phyloP scores from a whole-genome alignment of 352 stramenopile species.

The Phytophthora sojae region DNA sequence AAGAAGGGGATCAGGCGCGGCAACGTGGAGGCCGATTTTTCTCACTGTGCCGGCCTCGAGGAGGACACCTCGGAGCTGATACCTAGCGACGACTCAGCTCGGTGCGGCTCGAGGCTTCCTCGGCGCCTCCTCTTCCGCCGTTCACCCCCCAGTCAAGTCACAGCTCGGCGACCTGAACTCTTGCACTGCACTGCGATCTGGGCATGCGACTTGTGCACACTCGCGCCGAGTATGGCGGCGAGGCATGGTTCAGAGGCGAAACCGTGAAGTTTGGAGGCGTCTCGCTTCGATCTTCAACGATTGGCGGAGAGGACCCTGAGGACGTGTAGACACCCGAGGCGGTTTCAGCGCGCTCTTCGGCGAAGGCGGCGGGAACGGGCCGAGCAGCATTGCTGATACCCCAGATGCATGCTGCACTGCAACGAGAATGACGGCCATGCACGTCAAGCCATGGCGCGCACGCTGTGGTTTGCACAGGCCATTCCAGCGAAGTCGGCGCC shows the following conservation, averaged over 20 bases:
- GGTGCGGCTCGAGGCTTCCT: background rate
- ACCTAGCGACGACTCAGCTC: background rate
- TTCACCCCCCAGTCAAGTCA: background rate
- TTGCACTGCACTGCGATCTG: constrained; percentile 2
- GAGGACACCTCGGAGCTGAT: background rate
- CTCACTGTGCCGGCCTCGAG: background rate
- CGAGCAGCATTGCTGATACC: constrained; percentile 3
- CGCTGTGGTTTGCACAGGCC: background rate
- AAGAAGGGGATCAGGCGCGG: too few species aligned
- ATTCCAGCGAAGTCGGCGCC: background rate
- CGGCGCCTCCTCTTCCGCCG: constrained; percentile 5
- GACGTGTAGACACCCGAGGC: constrained; percentile 16
- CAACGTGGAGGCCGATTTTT: background rate
- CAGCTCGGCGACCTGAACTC: background rate
- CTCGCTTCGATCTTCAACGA: constrained; percentile 23
- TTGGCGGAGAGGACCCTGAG: constrained; percentile 21
- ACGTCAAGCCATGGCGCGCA: too few species aligned
- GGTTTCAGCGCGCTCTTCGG: constrained; percentile 10
- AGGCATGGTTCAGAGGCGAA: constrained; percentile 10
- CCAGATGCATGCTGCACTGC: background rate
- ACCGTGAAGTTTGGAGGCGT: constrained; percentile 2
- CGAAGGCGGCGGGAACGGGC: constrained; percentile 6
- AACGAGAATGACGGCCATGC: background rate
- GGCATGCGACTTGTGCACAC: constrained; percentile 20
- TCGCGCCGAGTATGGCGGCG: background rate